Evolutionary conservation across 2,329 filamentous ascomycete genomes (phyloP).

Genomic region (Epicoccum sorghinum): DNA sequence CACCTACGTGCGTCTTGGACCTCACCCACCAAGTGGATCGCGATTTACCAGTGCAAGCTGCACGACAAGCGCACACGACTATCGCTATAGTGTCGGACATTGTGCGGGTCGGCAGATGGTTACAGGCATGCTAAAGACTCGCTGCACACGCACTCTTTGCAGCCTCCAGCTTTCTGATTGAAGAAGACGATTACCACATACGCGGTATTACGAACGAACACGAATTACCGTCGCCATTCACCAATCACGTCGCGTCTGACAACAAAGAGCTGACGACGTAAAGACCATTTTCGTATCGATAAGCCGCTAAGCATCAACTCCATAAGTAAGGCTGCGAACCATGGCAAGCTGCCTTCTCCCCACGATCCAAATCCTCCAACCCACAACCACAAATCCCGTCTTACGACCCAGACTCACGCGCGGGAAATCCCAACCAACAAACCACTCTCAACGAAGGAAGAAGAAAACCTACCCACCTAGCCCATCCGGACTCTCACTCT

Average conservation of each 20-base stretch:
- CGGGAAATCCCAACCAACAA: not conserved
- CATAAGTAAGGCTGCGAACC: not conserved
- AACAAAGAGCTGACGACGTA: conserved; percentile 4
- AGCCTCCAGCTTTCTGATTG: not conserved
- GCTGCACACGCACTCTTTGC: not conserved
- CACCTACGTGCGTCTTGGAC: not conserved
- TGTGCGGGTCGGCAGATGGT: not conserved
- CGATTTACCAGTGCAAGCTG: not conserved
- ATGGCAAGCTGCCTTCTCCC: conserved; percentile 12
- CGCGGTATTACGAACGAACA: conserved; percentile 4
- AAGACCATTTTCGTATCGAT: conserved; percentile 1
- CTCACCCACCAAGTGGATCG: conserved; percentile 4
- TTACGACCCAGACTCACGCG: not conserved
- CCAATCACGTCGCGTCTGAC: conserved; percentile 1
- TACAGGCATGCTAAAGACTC: conserved; percentile 5
- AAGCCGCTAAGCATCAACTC: not conserved
- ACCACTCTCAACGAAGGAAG: not conserved
- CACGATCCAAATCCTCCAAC: conserved; percentile 10
- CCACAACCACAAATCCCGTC: conserved; percentile 4
- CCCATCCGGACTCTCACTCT: not conserved
- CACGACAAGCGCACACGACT: conserved; percentile 5
- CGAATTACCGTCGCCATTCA: not conserved
- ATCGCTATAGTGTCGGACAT: conserved; percentile 7
- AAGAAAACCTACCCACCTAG: not conserved
- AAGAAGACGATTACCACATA: not conserved